Conservation (phyloP, 306 rosid species). For the Astragalus glycyphyllos region DNA sequence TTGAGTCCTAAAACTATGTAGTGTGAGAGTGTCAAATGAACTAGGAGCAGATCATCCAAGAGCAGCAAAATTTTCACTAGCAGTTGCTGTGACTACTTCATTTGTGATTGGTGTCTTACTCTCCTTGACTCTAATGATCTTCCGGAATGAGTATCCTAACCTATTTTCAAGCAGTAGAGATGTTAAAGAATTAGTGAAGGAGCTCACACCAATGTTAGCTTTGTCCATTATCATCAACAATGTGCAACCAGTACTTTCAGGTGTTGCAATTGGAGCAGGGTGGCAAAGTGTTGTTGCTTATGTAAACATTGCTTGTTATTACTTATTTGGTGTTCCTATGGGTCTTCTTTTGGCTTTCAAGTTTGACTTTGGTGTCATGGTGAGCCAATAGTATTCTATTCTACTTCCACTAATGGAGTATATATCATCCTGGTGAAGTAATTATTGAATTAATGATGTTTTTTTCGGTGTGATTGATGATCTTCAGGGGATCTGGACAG, state of each 20-base stretch:
- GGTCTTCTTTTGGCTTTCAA: slow-evolving; percentile 61
- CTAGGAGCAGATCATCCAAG: slow-evolving; percentile 80
- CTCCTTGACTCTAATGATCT: slow-evolving; percentile 44
- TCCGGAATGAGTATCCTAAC: slow-evolving; percentile 47
- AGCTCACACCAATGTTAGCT: slow-evolving; percentile 64
- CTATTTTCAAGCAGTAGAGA: slow-evolving; percentile 51
- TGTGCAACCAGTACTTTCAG: slow-evolving; percentile 74
- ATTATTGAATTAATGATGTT: not conserved
- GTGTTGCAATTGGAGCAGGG: slow-evolving; percentile 81
- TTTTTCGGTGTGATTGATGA: not conserved
- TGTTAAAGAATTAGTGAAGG: slow-evolving; percentile 45
- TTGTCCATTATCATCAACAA: slow-evolving; percentile 63
- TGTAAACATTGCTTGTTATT: slow-evolving; percentile 65
- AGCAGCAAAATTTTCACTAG: slow-evolving; percentile 67
- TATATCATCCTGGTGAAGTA: not conserved
- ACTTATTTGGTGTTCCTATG: slow-evolving; percentile 64
- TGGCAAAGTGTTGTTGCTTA: slow-evolving; percentile 76
- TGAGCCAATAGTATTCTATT: slow-evolving; percentile 13
- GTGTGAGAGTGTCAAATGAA: slow-evolving; percentile 85
- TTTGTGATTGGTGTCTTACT: slow-evolving; percentile 47
- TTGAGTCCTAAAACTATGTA: slow-evolving; percentile 31
- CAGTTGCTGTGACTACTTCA: slow-evolving; percentile 62
- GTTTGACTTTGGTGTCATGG: slow-evolving; percentile 54
- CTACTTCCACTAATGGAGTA: not conserved
- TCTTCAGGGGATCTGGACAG: slow-evolving; percentile 72